phyloP scores from a whole-genome alignment of 1,139 yeast genomes.

The Yamadazyma sp. region DNA sequence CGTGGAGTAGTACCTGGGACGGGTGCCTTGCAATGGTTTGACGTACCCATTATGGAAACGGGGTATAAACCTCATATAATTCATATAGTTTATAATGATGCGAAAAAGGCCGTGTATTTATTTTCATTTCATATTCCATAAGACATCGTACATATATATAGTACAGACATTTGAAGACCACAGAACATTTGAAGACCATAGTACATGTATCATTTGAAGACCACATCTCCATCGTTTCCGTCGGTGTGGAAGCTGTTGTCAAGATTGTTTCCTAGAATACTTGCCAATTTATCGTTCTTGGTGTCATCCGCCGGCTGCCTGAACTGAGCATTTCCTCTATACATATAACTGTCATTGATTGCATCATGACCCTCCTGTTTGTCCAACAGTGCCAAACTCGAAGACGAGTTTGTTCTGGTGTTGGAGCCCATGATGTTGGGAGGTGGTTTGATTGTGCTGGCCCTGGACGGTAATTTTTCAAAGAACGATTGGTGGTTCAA shows the following conservation, averaged over 20 bases:
- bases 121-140: not conserved
- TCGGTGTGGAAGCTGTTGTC: conserved; percentile 15
- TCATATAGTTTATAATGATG: not conserved
- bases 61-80: not conserved
- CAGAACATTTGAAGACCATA: too few species aligned
- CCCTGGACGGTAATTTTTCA: conserved; percentile 34
- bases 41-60: not conserved
- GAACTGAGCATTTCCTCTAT: conserved; percentile 14
- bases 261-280: conserved; percentile 13
- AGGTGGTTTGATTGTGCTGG: conserved; percentile 29
- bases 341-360: conserved; percentile 37
- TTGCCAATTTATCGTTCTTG: conserved; percentile 8
- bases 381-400: conserved; percentile 25
- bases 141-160: too few species aligned
- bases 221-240: conserved; percentile 12
- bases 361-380: conserved; percentile 22
- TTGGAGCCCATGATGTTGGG: conserved; percentile 3
- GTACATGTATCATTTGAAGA: conserved; percentile 15
- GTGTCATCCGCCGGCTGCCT: conserved; percentile 1
- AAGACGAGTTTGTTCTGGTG: conserved; percentile 13
- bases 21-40: not conserved
- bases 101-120: not conserved
- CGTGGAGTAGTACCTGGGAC: conserved; percentile 7
- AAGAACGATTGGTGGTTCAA: conserved; percentile 36
- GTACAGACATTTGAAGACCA: too few species aligned